phyloP scores from a whole-genome alignment of 1,284 basidiomycete species.

The Heliocybe sulcata region DNA sequence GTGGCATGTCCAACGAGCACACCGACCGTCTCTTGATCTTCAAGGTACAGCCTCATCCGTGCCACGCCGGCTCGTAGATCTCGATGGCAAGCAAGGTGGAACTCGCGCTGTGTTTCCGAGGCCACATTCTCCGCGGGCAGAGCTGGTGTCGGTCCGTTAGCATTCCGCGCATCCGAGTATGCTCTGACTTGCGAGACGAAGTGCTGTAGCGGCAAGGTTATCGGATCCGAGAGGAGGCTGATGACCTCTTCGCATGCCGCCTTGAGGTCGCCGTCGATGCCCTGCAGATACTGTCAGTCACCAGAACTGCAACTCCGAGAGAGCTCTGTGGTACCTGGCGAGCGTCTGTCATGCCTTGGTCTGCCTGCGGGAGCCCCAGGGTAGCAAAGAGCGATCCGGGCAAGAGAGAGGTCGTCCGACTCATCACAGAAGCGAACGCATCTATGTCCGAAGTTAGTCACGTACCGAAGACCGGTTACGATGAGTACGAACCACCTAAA shows the following conservation, averaged over 20 bases:
- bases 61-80: slow-evolving; percentile 50
- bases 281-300: slow-evolving; percentile 31
- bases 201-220: slow-evolving; percentile 44
- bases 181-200: slow-evolving; percentile 50
- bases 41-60: slow-evolving; percentile 67
- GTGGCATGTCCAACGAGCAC: slow-evolving; percentile 73
- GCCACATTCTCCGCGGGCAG: slow-evolving; percentile 36
- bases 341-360: slow-evolving; percentile 51
- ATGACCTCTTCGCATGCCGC: slow-evolving; percentile 81
- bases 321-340: slow-evolving; percentile 45
- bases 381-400: slow-evolving; percentile 62
- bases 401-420: slow-evolving; percentile 64
- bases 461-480: neutral
- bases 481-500: slow-evolving; percentile 19
- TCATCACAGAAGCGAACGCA: slow-evolving; percentile 67
- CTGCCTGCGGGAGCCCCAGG: slow-evolving; percentile 50
- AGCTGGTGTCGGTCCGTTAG: slow-evolving; percentile 7
- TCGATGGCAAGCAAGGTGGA: slow-evolving; percentile 41
- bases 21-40: slow-evolving; percentile 69
- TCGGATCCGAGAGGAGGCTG: slow-evolving; percentile 43
- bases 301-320: slow-evolving; percentile 4
- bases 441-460: slow-evolving; percentile 32
- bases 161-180: slow-evolving; percentile 17
- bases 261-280: slow-evolving; percentile 80
- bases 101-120: slow-evolving; percentile 42